Base-by-base conservation (phyloP, 1,139 yeast genomes). In the Candida frijolesensis region DNA sequence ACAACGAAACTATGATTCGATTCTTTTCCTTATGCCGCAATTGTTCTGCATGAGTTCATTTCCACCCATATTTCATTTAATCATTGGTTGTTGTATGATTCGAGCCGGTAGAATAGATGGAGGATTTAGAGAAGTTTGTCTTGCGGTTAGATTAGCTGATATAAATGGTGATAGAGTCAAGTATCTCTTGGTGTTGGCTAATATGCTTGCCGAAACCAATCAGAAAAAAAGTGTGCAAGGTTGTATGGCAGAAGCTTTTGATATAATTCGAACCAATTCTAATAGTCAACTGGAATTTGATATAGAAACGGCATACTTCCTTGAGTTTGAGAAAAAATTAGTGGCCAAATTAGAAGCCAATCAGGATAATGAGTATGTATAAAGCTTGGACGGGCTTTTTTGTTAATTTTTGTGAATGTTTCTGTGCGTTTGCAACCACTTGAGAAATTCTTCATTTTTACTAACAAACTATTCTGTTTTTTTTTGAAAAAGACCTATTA, bases 171-270 rank as follows among this genome's bases (percentile, higher is more conserved):
- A 25, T 8, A 49, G 49, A 39, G 48, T 45, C 9, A 44, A 46
- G 15, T 54, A 42, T 45, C 16, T 55, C 3, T 39, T 38, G 27
- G 49, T 50, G 6, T 40, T 52, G 22, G 57, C 54, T 3, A 29
- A 12, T 37, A 44, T 47, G 38, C 19, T 42, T 29, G 50, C 46
- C 15, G 54, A 51, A 40, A 38, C 51, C 12, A 48, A 50, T 22
- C 48, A 42, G n/a, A 45, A 27, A 7, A 51, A 52, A 22, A 43
- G 41, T 19, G 54, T 51, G 2, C 47, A 49, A 44, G 53, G 52
- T 1, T 49, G 56, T 43, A 38, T 55, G 15, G 55, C 55, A 30
- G 57, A 55, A 34, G 38, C 45, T 11, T 47, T 55, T 48, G 58
- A 55, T 40, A 47, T 49, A 6, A 46, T 49, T 33, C 45, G 56